phyloP scores from a whole-genome alignment of 1,139 yeast species.

The Spathaspora sp. region DNA sequence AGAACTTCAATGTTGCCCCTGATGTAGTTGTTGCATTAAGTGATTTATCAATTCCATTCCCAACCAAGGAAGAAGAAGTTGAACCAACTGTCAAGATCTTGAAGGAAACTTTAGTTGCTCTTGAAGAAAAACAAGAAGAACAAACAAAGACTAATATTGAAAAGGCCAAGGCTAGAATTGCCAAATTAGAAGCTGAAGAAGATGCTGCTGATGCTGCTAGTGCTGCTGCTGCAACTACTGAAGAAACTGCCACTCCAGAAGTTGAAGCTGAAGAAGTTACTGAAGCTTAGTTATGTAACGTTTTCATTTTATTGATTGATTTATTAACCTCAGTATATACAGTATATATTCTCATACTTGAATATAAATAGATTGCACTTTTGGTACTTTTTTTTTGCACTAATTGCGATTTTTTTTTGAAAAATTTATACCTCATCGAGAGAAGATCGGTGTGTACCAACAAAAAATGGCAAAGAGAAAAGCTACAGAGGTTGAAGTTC shows the following conservation, averaged over 20 bases:
- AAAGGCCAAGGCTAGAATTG: slow-evolving; percentile 73
- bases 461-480: slow-evolving; percentile 33
- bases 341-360: background rate
- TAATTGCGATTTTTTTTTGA: background rate
- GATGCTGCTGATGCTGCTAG: slow-evolving; percentile 28
- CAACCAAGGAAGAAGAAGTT: slow-evolving; percentile 75
- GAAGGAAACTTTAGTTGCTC: slow-evolving; percentile 71
- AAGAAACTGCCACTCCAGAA: slow-evolving; percentile 10
- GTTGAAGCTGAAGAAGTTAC: slow-evolving; percentile 6
- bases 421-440: slow-evolving; percentile 3
- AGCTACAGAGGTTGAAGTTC: slow-evolving; percentile 16
- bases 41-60: slow-evolving; percentile 76
- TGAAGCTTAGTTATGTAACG: slow-evolving; percentile 1
- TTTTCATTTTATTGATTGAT: background rate
- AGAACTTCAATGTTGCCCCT: slow-evolving; percentile 72
- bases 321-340: background rate
- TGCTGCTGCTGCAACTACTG: slow-evolving; percentile 16
- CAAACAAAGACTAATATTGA: slow-evolving; percentile 77
- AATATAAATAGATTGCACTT: background rate
- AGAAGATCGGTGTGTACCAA: background rate
- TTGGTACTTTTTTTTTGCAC: background rate
- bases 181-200: slow-evolving; percentile 54
- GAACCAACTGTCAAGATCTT: slow-evolving; percentile 64
- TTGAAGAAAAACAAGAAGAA: slow-evolving; percentile 73
- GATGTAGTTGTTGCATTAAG: slow-evolving; percentile 76